Evolutionary conservation across 345 rosid species (phyloP), one percentile per base, ranked within the genome.

Genomic region (Corchorus capsularis): DNA sequence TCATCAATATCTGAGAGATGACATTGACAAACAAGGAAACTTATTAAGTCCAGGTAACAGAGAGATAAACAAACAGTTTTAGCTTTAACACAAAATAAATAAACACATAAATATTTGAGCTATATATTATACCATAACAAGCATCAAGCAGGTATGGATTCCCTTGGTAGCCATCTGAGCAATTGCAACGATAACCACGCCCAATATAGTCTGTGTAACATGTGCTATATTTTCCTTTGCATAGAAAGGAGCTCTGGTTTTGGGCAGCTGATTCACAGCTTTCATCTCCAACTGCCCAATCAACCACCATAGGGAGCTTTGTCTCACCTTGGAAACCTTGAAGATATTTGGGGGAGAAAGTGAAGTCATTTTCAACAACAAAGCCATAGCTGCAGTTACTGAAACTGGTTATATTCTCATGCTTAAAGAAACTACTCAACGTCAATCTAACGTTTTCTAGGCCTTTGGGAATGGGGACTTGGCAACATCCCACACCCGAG

Each of bases 401-500:
- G 68, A 78, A 86, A 5, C 22, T 54, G 35, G 63, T n/a, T 6
- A 76, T 60, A 2, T 53, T 2, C 0, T 3, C 2, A 66, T 84
- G 78, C 19, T 77, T 63, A 5, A 4, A 0, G n/a, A 20, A 39
- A 45, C 85, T 77, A 0, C 1, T 0, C 10, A 76, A 15, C 3
- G 0, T 0, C 1, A 62, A 53, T 13, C 15, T 59, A 22, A 72
- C 63, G 3, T 13, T 54, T 8, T 0, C 52, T 61, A 84, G 69
- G 19, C 75, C 78, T 22, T 60, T 64, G 0, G 89, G 83, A 57
- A 89, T 78, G 6, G 82, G 27, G 4, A 83, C 79, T 27, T 89
- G 84, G 27, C 92, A 89, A 55, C 90, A 89, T 7, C 85, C 85
- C 4, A 81, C 43, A 3, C 88, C 88, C 39, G 63, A 54, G 82